Evolutionary conservation across 371 early-diverging fungal genomes (phyloP), one percentile per base, ranked within the genome.

Genomic region (Mortierella sp.): DNA sequence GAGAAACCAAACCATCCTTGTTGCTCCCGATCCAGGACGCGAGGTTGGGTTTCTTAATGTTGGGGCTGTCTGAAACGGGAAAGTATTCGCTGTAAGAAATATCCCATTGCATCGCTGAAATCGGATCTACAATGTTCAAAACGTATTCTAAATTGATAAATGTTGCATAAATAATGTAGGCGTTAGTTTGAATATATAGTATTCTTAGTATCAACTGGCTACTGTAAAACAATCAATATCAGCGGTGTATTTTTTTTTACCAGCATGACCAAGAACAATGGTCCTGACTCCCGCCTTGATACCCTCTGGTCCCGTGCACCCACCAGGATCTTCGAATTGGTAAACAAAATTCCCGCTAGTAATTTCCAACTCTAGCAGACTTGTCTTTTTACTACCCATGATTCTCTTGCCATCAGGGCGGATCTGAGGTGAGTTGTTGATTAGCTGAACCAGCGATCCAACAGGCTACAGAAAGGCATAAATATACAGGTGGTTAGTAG

Each of bases 21-120:
- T 75, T 49, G 57, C 64, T 64, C 6, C 75, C 65, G 43, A 80
- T 70, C 64, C 68, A 67, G 2, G 61, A 60, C 40, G n/a, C 40
- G 0, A 59, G 51, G 7, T 51, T 65, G 6, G 9, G 8, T 6
- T 29, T 15, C 10, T 54, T 49, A n/a, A 64, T 29, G 26, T 29
- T 40, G 0, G 69, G 53, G 19, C 19, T 37, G 15, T 82, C 61
- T 13, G 62, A 32, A 34, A 75, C 69, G 26, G 76, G 68, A 54
- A 80, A 75, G 51, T 71, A 72, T 23, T 74, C 68, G 53, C 80
- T 71, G 67, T 83, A 76, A 6, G 83, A 72, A 3, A 78, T 64
- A 19, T 67, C 78, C 72, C 75, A 84, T 34, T 65, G 58, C 68
- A 66, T 64, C 12, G 61, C 64, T 23, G 71, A 66, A 4, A 57